These are phyloP conservation scores for Emericellopsis atlantica DNA, from an alignment of 2,329 filamentous ascomycete genomes.

Conservation along the genomic window DNA sequence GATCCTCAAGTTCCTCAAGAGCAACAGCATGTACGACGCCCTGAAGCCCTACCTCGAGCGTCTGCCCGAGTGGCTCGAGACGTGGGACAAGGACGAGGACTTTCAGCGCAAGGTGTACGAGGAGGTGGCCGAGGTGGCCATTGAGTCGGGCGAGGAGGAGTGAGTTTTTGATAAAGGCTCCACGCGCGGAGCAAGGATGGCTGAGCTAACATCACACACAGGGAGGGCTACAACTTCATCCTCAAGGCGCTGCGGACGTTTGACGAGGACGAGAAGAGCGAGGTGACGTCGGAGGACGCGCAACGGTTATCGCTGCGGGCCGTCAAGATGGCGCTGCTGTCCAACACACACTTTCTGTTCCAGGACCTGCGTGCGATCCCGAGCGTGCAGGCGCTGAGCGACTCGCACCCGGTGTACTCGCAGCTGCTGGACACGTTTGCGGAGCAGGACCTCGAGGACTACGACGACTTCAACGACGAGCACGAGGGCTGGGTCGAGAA, in stretches of 20 bases:
- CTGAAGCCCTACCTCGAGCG: slow-evolving; percentile 74
- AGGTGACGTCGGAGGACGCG: slow-evolving; percentile 45
- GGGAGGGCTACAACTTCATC: slow-evolving; percentile 55
- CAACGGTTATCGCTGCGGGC: slow-evolving; percentile 47
- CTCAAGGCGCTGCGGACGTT: slow-evolving; percentile 50
- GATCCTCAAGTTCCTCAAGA: slow-evolving; percentile 72
- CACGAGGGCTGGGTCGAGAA: slow-evolving; percentile 76
- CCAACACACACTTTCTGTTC: slow-evolving; percentile 53
- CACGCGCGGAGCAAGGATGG: not conserved
- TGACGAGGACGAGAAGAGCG: slow-evolving; percentile 39
- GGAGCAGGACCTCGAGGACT: slow-evolving; percentile 87
- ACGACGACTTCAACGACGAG: slow-evolving; percentile 89
- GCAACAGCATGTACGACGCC: slow-evolving; percentile 66
- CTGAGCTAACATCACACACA: slow-evolving; percentile 11
- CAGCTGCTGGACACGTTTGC: slow-evolving; percentile 94
- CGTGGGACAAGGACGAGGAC: slow-evolving; percentile 74
- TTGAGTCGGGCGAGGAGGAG: slow-evolving; percentile 65
- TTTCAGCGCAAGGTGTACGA: slow-evolving; percentile 77
- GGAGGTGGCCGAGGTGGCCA: slow-evolving; percentile 68
- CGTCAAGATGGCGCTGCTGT: slow-evolving; percentile 38
- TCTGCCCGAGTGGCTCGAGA: slow-evolving; percentile 67
- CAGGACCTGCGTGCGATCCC: slow-evolving; percentile 72
- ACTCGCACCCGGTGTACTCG: slow-evolving; percentile 73
- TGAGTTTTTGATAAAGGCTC: slow-evolving; percentile 30
- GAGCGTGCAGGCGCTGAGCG: slow-evolving; percentile 74